Percentiles rank a stretch among this genome's conserved stretches.
These are phyloP conservation scores for Phytophthora tubulina DNA, from an alignment of 352 stramenopile genomes.

Conservation along the genomic window DNA sequence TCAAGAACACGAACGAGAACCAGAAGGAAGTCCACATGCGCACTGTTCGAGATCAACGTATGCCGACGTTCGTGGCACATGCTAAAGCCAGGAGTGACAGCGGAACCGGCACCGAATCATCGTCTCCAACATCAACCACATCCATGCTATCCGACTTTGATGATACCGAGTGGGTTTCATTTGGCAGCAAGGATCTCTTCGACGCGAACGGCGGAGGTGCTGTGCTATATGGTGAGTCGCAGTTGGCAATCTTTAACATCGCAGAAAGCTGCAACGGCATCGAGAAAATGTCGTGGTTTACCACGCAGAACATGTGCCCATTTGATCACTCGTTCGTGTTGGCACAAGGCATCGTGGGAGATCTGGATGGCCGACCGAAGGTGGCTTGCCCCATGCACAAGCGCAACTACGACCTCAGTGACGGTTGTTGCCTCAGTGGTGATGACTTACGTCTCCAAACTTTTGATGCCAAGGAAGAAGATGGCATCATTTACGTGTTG, in stretches of 20 bases:
- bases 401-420: constrained; percentile 87
- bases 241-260: constrained; percentile 94
- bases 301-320: constrained; percentile 95
- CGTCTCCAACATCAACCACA: constrained; percentile 53
- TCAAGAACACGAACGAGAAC: constrained; percentile 89
- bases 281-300: constrained; percentile 86
- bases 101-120: constrained; percentile 36
- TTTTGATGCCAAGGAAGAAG: constrained; percentile 84
- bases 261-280: constrained; percentile 63
- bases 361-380: constrained; percentile 81
- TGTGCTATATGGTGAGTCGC: constrained; percentile 91
- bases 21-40: constrained; percentile 67
- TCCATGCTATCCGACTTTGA: constrained; percentile 33
- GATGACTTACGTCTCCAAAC: constrained; percentile 81
- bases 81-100: constrained; percentile 71
- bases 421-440: constrained; percentile 80
- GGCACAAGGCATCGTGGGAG: constrained; percentile 91
- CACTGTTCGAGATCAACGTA: constrained; percentile 88
- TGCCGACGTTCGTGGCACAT: constrained; percentile 60
- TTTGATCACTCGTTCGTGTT: constrained; percentile 94
- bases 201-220: constrained; percentile 84
- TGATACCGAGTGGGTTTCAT: constrained; percentile 72
- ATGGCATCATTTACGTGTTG: constrained; percentile 79
- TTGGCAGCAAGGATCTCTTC: constrained; percentile 82
- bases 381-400: constrained; percentile 95